Evolutionary conservation across 2,329 filamentous ascomycete species (phyloP), one percentile per base, ranked within the genome.

Genomic region (Fusarium mundagurra): DNA sequence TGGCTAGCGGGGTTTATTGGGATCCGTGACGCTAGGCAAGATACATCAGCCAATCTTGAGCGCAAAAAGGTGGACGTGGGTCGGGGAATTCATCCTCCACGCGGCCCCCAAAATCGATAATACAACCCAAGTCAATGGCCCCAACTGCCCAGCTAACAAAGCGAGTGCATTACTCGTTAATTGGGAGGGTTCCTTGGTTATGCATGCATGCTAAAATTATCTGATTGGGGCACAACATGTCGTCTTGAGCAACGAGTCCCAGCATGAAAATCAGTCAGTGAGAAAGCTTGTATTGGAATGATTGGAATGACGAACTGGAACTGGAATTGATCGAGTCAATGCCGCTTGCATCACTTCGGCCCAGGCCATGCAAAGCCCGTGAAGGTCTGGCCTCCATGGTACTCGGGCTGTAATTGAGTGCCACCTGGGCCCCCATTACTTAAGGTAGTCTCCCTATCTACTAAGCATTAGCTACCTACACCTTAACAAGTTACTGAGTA

Each of bases 301-400:
- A 45, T 61, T 69, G 43, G 24, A 60, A 59, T 69, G 51, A 59
- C 57, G 55, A 41, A 31, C 38, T 60, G 41, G 33, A 50, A 58
- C 24, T 48, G 36, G 24, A n/a, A 45, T 53, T 72, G 53, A 67
- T 62, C 48, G 68, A 74, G 72, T 66, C 64, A 48, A 51, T 61
- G 61, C 72, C 60, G 72, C 63, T 72, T 75, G 60, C 72, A 75
- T 74, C 71, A 68, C 64, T 69, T 61, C 50, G 29, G 43, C 53
- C 62, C 55, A 59, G 53, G 41, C 55, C 45, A 24, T 29, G 50
- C 38, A 51, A 64, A 44, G 44, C 47, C 36, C 33, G 36, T 55
- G 20, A 55, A 55, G 27, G 34, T 54, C 51, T 22, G 20, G 51
- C 14, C 50, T 53, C 13, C 31, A 22, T 53, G 50, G 13, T 22